Evolutionary conservation across 306 rosid genomes (phyloP).

Genomic region (Vigna unguiculata): DNA sequence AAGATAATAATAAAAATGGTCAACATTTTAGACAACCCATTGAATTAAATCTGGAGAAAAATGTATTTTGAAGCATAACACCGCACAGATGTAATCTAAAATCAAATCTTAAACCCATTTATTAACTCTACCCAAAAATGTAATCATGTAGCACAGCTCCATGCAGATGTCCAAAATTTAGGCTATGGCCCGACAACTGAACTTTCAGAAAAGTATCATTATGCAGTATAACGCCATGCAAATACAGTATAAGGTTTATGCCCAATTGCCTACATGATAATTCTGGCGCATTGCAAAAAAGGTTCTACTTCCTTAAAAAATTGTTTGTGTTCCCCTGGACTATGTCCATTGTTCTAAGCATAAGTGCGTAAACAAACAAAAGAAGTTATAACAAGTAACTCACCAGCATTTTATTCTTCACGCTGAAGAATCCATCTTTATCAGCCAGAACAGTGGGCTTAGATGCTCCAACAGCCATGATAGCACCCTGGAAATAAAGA

Average conservation of each 20-base stretch:
- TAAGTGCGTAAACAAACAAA: neutral
- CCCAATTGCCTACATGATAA: neutral
- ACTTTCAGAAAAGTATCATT: neutral
- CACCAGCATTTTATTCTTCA: conserved; percentile 81
- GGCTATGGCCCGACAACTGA: neutral
- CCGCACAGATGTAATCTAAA: neutral
- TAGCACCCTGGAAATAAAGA: conserved; percentile 69
- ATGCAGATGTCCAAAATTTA: conserved; percentile 4
- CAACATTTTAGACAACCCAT: neutral
- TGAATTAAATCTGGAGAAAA: neutral
- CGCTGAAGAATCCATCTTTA: conserved; percentile 72
- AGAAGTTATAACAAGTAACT: conserved; percentile 38
- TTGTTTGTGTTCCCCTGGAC: neutral
- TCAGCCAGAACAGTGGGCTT: conserved; percentile 73
- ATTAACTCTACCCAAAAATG: neutral
- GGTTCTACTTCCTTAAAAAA: neutral
- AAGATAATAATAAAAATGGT: conserved; percentile 1
- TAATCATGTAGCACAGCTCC: neutral
- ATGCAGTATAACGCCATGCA: neutral
- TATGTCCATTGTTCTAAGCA: neutral
- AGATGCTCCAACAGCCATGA: conserved; percentile 93
- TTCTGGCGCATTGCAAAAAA: neutral
- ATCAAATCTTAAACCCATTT: neutral
- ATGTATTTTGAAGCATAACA: neutral
- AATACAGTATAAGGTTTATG: conserved; percentile 1